Evolutionary conservation across 345 rosid species (phyloP).

Genomic region (Punica granatum): DNA sequence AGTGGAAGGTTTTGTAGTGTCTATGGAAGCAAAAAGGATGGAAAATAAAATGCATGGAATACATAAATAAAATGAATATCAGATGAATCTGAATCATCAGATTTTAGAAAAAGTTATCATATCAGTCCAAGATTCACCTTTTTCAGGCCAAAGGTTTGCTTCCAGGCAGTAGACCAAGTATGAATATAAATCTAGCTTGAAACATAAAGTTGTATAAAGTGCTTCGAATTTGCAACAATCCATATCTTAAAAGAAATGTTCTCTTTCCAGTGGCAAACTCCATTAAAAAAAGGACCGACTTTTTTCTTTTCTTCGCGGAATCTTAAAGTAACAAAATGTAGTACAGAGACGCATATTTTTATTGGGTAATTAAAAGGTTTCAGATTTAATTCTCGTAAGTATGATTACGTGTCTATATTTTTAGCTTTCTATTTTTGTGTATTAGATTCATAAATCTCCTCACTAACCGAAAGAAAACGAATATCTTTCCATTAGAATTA

Average conservation of each 20-base stretch:
- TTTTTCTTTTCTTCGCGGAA: background rate
- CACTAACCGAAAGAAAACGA: no score
- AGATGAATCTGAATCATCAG: background rate
- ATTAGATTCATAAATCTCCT: no score
- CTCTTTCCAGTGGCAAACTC: background rate
- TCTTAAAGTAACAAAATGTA: no score
- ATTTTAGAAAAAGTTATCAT: background rate
- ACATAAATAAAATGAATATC: background rate
- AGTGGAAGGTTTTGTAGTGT: no score
- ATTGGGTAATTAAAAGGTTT: no score
- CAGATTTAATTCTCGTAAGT: no score
- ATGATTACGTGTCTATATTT: no score
- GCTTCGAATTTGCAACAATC: background rate
- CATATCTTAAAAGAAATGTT: background rate
- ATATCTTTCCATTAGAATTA: no score
- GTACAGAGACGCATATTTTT: no score
- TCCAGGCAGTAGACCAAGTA: slow-evolving; percentile 5
- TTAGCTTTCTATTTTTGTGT: no score
- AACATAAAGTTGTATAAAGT: background rate
- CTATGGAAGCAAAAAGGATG: background rate
- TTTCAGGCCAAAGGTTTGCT: background rate
- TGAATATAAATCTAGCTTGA: background rate
- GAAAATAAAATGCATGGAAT: background rate
- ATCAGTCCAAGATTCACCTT: background rate
- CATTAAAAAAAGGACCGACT: background rate